Percentiles rank a stretch among this genome's conserved stretches.
These are phyloP conservation scores for Leccinum pellstonianum DNA, from an alignment of 768 basidiomycete genomes.

Conservation along the genomic window DNA sequence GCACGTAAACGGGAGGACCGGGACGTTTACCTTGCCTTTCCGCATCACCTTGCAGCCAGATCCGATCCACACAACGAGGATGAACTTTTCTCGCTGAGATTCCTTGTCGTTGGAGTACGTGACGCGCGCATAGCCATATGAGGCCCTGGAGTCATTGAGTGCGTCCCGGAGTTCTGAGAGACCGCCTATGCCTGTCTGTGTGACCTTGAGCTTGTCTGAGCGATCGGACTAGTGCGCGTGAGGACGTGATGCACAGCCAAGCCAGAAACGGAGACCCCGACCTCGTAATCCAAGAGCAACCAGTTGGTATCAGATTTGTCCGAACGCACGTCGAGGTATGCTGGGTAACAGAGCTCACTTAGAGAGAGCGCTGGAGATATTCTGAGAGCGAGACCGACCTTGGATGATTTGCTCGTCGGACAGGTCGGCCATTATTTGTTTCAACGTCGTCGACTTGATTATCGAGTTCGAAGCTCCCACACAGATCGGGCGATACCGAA, in stretches of 20 bases:
- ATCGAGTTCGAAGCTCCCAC: not conserved
- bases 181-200: conserved; percentile 77
- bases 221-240: conserved; percentile 52
- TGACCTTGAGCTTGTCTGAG: conserved; percentile 78
- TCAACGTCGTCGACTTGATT: not conserved
- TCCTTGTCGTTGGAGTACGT: conserved; percentile 86
- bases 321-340: conserved; percentile 83
- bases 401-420: conserved; percentile 68
- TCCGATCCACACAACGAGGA: conserved; percentile 84
- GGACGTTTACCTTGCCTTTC: conserved; percentile 72
- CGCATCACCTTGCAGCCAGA: conserved; percentile 85
- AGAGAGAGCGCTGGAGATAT: not conserved
- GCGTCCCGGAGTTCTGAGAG: conserved; percentile 71
- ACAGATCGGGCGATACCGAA: conserved; percentile 24
- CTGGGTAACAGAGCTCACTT: conserved; percentile 36
- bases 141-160: conserved; percentile 73
- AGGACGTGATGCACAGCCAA: conserved; percentile 21
- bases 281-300: conserved; percentile 88
- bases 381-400: conserved; percentile 45
- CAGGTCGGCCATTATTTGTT: conserved; percentile 68
- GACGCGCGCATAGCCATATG: conserved; percentile 82
- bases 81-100: conserved; percentile 85
- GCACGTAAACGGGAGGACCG: conserved; percentile 18
- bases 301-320: conserved; percentile 89
- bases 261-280: conserved; percentile 32